Percentiles rank a stretch among this genome's conserved stretches.
Conservation (phyloP, 163 green algal species). For the Volvox carteri region DNA sequence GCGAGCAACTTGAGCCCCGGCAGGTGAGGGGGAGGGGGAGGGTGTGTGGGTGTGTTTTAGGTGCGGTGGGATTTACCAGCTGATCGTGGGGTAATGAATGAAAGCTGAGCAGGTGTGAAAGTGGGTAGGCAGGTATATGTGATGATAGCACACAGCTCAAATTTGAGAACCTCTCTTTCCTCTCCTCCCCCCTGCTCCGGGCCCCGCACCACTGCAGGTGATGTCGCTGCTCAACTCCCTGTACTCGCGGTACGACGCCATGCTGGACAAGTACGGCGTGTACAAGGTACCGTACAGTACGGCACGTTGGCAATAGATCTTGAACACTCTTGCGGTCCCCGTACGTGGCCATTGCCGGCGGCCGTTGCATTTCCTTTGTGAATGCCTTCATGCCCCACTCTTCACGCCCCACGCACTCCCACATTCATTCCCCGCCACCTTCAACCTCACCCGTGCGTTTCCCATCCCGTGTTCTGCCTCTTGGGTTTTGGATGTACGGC, state of each 20-base stretch:
- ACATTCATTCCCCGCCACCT: neutral
- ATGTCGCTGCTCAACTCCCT: slow-evolving; percentile 54
- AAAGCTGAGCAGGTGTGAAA: neutral
- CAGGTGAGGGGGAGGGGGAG: neutral
- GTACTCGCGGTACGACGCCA: slow-evolving; percentile 34
- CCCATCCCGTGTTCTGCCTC: neutral
- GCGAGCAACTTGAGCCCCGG: slow-evolving; percentile 18
- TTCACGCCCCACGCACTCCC: neutral
- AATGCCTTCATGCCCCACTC: no score
- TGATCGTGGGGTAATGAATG: neutral
- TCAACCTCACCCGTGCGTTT: neutral
- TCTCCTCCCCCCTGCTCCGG: no score
- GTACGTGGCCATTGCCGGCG: no score
- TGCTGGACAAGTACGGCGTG: slow-evolving; percentile 41
- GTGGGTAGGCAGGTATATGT: neutral
- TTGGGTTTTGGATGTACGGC: neutral
- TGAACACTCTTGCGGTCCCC: no score
- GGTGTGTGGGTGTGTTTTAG: neutral
- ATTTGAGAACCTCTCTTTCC: neutral
- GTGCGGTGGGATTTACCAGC: neutral
- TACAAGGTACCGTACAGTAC: slow-evolving; percentile 28
- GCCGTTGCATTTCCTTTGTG: no score
- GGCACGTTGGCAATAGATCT: no score
- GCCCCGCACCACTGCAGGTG: slow-evolving; percentile 38
- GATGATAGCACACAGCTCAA: neutral